Percentiles rank a stretch among this genome's conserved stretches.
Evolutionary conservation across 208 protist species (phyloP).

Genomic region (Trichomonas tenax): DNA sequence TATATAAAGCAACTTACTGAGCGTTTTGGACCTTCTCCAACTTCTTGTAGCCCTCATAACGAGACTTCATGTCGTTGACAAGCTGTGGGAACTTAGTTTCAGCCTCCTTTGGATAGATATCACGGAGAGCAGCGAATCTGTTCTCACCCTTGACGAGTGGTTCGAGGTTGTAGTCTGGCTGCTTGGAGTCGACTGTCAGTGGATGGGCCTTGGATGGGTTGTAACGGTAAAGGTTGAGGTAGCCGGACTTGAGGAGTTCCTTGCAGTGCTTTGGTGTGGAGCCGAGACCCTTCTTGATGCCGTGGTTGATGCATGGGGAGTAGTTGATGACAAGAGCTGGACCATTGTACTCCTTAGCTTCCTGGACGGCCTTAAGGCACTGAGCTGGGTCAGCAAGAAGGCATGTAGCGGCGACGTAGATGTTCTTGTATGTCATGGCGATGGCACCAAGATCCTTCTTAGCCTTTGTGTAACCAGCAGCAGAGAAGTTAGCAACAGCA

Average conservation of each 20-base stretch:
- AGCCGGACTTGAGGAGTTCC: too few species aligned
- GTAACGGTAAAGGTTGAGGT: too few species aligned
- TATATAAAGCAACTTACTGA: too few species aligned
- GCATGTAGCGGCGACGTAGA: slow-evolving; percentile 22
- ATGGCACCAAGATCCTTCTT: too few species aligned
- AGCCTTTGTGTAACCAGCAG: too few species aligned
- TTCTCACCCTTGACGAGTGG: background rate
- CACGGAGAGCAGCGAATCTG: too few species aligned
- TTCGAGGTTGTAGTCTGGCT: background rate
- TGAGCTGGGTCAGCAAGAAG: slow-evolving; percentile 41
- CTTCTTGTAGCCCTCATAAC: background rate
- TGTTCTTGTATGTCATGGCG: too few species aligned
- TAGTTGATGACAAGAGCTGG: slow-evolving; percentile 44
- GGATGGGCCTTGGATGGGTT: background rate
- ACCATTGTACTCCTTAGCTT: slow-evolving; percentile 46
- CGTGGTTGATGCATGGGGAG: slow-evolving; percentile 44
- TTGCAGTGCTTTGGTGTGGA: too few species aligned
- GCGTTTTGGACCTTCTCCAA: too few species aligned
- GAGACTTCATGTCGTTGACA: background rate
- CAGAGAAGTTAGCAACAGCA: too few species aligned
- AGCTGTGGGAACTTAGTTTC: background rate
- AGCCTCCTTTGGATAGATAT: too few species aligned
- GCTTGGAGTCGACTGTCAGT: background rate
- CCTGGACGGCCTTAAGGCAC: slow-evolving; percentile 37
- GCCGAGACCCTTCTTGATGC: slow-evolving; percentile 2